phyloP scores from a whole-genome alignment of 163 green algal species.

The Smithsoniella earleae region DNA sequence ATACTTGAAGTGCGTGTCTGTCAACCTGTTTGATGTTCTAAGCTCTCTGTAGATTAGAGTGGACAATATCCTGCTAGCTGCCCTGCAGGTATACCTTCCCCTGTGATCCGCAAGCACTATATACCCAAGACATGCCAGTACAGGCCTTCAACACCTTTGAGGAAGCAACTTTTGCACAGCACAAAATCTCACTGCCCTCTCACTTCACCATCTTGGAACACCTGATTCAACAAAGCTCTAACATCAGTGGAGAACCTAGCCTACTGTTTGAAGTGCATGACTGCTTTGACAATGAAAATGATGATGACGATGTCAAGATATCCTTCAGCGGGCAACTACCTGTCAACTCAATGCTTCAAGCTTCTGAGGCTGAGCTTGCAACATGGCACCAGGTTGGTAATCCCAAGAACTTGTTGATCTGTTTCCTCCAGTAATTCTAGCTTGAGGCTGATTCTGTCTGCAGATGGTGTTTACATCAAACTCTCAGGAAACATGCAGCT shows the following conservation, averaged over 20 bases:
- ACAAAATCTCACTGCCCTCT: neutral
- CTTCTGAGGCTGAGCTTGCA: neutral
- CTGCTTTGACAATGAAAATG: constrained; percentile 13
- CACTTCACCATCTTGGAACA: neutral
- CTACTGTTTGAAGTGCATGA: constrained; percentile 22
- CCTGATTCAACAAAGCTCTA: neutral
- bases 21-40: too few species aligned
- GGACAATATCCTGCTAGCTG: too few species aligned
- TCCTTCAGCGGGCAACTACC: constrained; percentile 12
- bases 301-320: neutral
- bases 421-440: too few species aligned
- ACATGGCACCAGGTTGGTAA: too few species aligned
- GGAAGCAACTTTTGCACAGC: constrained; percentile 19
- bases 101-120: constrained; percentile 22
- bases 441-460: too few species aligned
- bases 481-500: too few species aligned
- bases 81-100: constrained; percentile 14
- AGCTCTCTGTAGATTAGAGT: too few species aligned
- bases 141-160: neutral
- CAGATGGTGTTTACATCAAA: too few species aligned
- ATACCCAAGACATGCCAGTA: constrained; percentile 25
- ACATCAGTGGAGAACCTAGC: neutral
- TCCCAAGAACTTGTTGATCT: too few species aligned
- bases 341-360: neutral
- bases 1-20: constrained; percentile 7